Evolutionary conservation across 2,329 filamentous ascomycete species (phyloP).

Genomic region (Penicillium hordei): DNA sequence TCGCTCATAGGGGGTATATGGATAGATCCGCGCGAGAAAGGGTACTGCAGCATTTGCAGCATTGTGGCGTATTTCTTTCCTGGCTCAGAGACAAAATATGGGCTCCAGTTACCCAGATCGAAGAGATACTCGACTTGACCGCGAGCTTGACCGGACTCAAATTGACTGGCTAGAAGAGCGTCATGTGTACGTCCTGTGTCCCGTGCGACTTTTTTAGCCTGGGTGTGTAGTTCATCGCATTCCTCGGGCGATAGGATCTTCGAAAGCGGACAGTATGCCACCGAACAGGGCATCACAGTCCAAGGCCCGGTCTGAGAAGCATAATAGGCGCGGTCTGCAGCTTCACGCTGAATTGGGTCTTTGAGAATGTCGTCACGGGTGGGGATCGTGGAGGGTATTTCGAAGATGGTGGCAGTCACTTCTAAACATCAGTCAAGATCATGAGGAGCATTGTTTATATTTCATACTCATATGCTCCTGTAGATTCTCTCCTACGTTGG

Average conservation of each 20-base stretch:
- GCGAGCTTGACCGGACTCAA: slow-evolving; percentile 16
- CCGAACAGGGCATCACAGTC: slow-evolving; percentile 24
- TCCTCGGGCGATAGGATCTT: slow-evolving; percentile 6
- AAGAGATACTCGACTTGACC: slow-evolving; percentile 55
- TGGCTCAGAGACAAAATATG: slow-evolving; percentile 34
- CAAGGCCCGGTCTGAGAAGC: slow-evolving; percentile 16
- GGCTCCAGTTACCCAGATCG: slow-evolving; percentile 51
- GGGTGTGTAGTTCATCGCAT: background rate
- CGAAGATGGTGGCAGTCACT: slow-evolving; percentile 32
- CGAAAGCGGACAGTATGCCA: slow-evolving; percentile 21
- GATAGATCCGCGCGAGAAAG: slow-evolving; percentile 51
- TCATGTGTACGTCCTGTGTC: slow-evolving; percentile 10
- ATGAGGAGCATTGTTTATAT: slow-evolving; percentile 28
- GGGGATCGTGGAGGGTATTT: slow-evolving; percentile 24
- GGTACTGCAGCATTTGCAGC: slow-evolving; percentile 54
- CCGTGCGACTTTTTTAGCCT: slow-evolving; percentile 3
- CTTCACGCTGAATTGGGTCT: slow-evolving; percentile 8
- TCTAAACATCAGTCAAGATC: slow-evolving; percentile 24
- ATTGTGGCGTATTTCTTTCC: slow-evolving; percentile 51
- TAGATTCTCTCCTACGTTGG: slow-evolving; percentile 51
- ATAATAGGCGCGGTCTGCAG: slow-evolving; percentile 17
- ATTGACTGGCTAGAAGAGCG: slow-evolving; percentile 16
- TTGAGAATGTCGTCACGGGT: slow-evolving; percentile 16
- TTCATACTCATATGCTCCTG: slow-evolving; percentile 47
- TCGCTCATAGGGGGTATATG: slow-evolving; percentile 40